Base-by-base conservation (phyloP, 495 filamentous ascomycete genomes). In the Neurospora sp. region DNA sequence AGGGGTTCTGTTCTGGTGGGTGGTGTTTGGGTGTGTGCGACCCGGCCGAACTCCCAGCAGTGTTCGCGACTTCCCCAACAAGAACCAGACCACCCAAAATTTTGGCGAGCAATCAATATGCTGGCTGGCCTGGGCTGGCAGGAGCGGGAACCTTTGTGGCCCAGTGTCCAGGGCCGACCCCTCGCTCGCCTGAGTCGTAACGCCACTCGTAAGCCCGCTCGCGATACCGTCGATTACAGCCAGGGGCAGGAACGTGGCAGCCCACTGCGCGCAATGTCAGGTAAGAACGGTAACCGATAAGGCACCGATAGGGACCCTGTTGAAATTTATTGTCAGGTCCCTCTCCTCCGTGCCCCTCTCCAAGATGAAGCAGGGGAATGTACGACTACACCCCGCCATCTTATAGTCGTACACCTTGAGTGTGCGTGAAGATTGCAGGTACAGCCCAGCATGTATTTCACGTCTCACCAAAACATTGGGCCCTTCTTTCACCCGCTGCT, bases 51-150 rank as follows among this genome's bases (percentile, higher is more conserved):
- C 53, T 35, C 53, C 31, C 53, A 65, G 53, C 53, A 39, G 71
- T 68, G 76, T 74, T 73, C 71, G 70, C 75, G 70, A 73, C 71
- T 78, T 77, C 80, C 80, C 80, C 79, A 81, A 80, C 79, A 81
- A 80, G 77, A 80, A 72, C 76, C 75, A 71, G 53, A 69, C 35
- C 20, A 59, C 44, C 38, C 69, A 77, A 76, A 76, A 73, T 74
- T 77, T 77, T 78, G 76, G 77, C 78, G 76, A 75, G 77, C 74
- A 73, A 73, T 20, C 39, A 18, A 38, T 40, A 39, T 31, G 71
- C 39, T 20, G 41, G 35, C 71, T 68, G 10, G 22, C 35, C 35
- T 37, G 35, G 5, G 27, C 35, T 16, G 27, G 37, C 59, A 31
- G 35, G 20, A 44, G 35, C 14, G 35, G n/a, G 37, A 22, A 35